Evolutionary conservation across 163 green algal genomes (phyloP).

Genomic region (Coccomyxa subellipsoidea): DNA sequence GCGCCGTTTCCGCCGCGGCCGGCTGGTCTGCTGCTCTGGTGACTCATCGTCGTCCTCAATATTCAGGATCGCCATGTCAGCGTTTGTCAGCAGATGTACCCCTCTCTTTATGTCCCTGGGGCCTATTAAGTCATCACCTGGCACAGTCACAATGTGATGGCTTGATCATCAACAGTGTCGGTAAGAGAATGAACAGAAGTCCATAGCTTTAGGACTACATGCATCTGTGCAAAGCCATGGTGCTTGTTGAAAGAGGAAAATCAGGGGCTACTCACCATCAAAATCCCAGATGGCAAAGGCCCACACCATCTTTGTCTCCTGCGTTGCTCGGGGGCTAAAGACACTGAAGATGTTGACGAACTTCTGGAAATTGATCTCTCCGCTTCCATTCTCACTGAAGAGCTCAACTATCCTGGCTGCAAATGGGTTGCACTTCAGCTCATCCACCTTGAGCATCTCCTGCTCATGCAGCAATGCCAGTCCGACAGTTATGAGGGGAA

Average conservation of each 20-base stretch:
- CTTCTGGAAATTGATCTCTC: constrained; percentile 35
- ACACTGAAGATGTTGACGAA: constrained; percentile 44
- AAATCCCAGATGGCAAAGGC: constrained; percentile 56
- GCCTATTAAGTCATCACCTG: constrained; percentile 26
- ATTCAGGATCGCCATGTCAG: neutral
- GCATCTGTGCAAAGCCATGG: neutral
- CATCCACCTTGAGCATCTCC: constrained; percentile 31
- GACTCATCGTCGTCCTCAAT: neutral
- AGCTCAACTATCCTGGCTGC: constrained; percentile 35
- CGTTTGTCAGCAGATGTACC: constrained; percentile 27
- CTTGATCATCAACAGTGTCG: neutral
- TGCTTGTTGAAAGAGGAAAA: neutral
- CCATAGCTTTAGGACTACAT: too few species aligned
- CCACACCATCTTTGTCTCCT: constrained; percentile 40
- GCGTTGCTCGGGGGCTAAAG: constrained; percentile 29
- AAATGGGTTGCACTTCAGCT: constrained; percentile 48
- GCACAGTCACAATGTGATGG: neutral
- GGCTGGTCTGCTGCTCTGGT: constrained; percentile 3
- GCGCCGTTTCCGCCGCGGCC: neutral
- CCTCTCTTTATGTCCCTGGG: constrained; percentile 22
- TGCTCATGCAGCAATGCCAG: constrained; percentile 5
- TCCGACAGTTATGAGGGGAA: too few species aligned
- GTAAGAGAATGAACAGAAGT: too few species aligned
- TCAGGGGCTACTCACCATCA: constrained; percentile 21
- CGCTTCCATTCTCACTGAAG: constrained; percentile 43